phyloP scores from a whole-genome alignment of 2,329 filamentous ascomycete genomes.

The Raffaelea ambrosiae region DNA sequence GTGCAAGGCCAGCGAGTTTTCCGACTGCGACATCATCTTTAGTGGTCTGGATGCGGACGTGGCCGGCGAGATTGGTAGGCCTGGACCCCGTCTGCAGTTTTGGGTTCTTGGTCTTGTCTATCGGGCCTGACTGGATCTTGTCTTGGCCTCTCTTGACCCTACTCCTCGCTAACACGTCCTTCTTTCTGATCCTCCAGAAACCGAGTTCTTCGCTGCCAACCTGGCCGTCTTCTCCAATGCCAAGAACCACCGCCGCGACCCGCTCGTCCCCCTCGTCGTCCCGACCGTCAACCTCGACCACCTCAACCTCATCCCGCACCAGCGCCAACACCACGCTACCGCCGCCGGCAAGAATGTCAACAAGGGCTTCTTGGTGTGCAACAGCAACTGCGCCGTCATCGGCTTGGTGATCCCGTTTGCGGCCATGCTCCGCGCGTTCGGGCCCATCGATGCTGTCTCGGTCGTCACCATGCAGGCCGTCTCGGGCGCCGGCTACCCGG shows the following conservation, averaged over 20 bases:
- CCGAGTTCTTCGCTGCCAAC: conserved; percentile 81
- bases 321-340: conserved; percentile 57
- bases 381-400: conserved; percentile 97
- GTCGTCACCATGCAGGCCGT: conserved; percentile 95
- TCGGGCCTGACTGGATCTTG: no score
- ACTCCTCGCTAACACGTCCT: background rate
- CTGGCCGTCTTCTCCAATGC: conserved; percentile 95
- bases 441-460: conserved; percentile 63
- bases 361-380: conserved; percentile 91
- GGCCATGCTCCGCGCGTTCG: conserved; percentile 78
- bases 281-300: conserved; percentile 90
- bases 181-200: conserved; percentile 48
- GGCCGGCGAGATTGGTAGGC: conserved; percentile 74
- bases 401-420: conserved; percentile 92
- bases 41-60: conserved; percentile 88
- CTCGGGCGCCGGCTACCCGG: conserved; percentile 84
- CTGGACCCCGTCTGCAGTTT: background rate
- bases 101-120: background rate
- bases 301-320: conserved; percentile 81
- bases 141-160: background rate
- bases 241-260: conserved; percentile 91
- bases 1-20: conserved; percentile 74
- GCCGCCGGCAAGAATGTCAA: conserved; percentile 34
- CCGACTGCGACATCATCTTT: conserved; percentile 88
- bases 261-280: conserved; percentile 84